Base-by-base conservation (phyloP, 202 grass and related monocot genomes). In the Hordeum pubiflorum region DNA sequence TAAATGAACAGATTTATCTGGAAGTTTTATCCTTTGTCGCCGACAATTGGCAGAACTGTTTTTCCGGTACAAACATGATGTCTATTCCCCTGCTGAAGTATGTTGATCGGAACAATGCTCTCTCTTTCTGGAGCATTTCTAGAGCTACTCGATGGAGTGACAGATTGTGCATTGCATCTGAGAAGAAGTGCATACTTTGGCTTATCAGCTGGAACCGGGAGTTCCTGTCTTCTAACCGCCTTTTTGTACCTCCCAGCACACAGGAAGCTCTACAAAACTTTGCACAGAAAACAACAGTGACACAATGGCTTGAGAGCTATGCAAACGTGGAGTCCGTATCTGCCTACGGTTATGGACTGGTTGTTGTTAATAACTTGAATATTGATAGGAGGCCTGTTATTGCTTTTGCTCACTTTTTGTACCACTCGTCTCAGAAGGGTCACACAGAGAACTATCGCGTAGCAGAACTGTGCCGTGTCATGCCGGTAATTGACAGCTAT, bases 191-290 rank as follows among this genome's bases (percentile, higher is more conserved):
- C n/a, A 75, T 85, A 39, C 63, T 77, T 27, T 93, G 93, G 93
- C 74, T 97, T 52, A 83, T 85, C 56, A 76, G 70, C 43, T 93
- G 90, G 90, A 93, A 91, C 43, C 58, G 5, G 6, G 90, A 97
- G 61, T 87, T 69, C 11, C 38, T 38, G 7, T 43, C 66, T 26
- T 69, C 66, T 26, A 69, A 43, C 38, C 11, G 38, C 0, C 2
- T 43, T 13, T 69, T 69, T 24, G 21, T 69, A 22, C 36, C 21
- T 69, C 38, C 66, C 11, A 43, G 38, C 38, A 69, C 66, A 69
- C 66, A 69, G 66, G 38, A 24, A 26, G 66, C 66, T 2, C 66
- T 69, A 9, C 20, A 69, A 43, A 40, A 22, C 7, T 69, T 24
- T 6, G 21, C 66, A 0, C 66, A 12, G 66, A 69, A 8, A 40